Base-by-base conservation (phyloP, 768 basidiomycete species). In the Multifurca ochricompacta region DNA sequence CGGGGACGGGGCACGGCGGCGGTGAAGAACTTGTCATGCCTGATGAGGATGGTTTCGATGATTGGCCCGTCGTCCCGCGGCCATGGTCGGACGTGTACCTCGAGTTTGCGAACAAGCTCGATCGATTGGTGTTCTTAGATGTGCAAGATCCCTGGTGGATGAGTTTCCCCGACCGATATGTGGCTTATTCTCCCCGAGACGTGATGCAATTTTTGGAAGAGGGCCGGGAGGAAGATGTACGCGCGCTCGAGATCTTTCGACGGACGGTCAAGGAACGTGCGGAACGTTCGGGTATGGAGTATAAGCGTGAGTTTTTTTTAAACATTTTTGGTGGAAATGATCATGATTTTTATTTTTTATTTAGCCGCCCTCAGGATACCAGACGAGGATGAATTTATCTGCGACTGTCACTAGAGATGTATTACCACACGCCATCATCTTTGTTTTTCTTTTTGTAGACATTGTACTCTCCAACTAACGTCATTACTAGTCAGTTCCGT, bases 131-230 rank as follows among this genome's bases (percentile, higher is more conserved):
- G 7, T 56, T 30, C 37, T 25, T 56, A 44, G 50, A 51, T 19
- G 45, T 52, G 14, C 25, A 35, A 32, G 55, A 56, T 30, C 23
- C 55, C 5, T 56, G 55, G 55, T 56, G 55, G 55, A 27, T 56
- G 14, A 51, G 54, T 28, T 56, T 46, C 14, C 55, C 55, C 18
- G 55, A 56, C 28, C 25, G 31, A 21, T 52, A 56, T 4, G n/a
- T 52, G 19, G 9, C 55, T 18, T 56, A 51, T 52, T 19, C 49
- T 14, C 23, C 43, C n/a, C 16, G 19, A 14, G 43, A 34, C 18
- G 37, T 47, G 23, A 51, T 52, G 55, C 50, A 45, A 16, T 51
- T 56, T 28, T 25, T 56, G 16, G 55, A 56, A 16, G 37, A 42
- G 21, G 55, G 50, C 6, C 43, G 44, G 14, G 50, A 31, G 16